phyloP scores from a whole-genome alignment of 2,329 filamentous ascomycete genomes.

The Teratosphaeria zuluensis region DNA sequence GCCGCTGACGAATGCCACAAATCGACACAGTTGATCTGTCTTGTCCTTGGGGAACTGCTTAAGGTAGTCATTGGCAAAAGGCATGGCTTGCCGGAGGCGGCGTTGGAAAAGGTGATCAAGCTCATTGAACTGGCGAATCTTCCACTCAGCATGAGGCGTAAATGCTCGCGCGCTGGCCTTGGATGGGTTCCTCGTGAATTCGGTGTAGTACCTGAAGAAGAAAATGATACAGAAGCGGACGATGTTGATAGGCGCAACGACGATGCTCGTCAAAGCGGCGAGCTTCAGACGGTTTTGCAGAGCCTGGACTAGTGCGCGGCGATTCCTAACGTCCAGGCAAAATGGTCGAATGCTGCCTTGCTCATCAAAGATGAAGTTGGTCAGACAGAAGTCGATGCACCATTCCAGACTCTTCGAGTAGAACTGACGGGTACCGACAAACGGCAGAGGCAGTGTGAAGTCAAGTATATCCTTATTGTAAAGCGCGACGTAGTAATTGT shows the following conservation, averaged over 20 bases:
- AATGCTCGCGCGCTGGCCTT: conserved; percentile 83
- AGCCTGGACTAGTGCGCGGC: conserved; percentile 67
- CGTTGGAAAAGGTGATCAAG: conserved; percentile 84
- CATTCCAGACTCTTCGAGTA: conserved; percentile 87
- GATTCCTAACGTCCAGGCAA: conserved; percentile 75
- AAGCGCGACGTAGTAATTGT: conserved; percentile 93
- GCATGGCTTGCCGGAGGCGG: conserved; percentile 86
- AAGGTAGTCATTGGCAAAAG: conserved; percentile 83
- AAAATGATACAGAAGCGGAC: conserved; percentile 79
- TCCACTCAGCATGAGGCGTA: conserved; percentile 91
- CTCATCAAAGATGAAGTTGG: conserved; percentile 90
- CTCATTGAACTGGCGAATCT: conserved; percentile 97
- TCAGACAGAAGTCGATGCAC: conserved; percentile 81
- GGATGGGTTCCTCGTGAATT: conserved; percentile 89
- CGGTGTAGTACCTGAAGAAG: conserved; percentile 92
- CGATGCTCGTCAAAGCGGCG: conserved; percentile 73
- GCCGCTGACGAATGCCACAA: conserved; percentile 78
- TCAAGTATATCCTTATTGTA: conserved; percentile 96
- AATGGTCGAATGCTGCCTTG: conserved; percentile 77
- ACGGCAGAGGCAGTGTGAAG: conserved; percentile 74
- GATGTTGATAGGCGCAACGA: conserved; percentile 81
- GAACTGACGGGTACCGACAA: conserved; percentile 66
- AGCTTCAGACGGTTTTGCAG: conserved; percentile 70
- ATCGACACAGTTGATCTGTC: conserved; percentile 72
- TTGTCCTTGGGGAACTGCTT: conserved; percentile 96